phyloP scores from a whole-genome alignment of 345 rosid genomes.

The Garcia nutans region DNA sequence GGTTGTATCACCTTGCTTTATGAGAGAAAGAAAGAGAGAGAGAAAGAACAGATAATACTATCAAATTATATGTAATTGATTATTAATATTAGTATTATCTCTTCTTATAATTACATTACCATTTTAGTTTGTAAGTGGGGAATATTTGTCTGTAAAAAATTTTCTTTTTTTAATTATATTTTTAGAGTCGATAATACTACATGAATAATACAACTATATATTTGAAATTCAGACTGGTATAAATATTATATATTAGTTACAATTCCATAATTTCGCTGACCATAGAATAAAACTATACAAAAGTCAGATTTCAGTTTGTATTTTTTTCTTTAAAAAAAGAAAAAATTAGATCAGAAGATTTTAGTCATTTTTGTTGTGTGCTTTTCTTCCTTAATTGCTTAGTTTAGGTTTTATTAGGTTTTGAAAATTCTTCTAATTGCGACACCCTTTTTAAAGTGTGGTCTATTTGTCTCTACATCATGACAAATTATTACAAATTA shows the following conservation, averaged over 20 bases:
- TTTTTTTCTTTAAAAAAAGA: no score
- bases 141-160: slow-evolving; percentile 27
- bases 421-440: not conserved
- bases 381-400: not conserved
- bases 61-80: no score
- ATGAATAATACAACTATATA: no score
- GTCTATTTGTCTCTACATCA: no score
- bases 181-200: no score
- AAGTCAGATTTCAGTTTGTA: not conserved
- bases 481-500: no score
- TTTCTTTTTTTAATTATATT: no score
- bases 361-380: not conserved
- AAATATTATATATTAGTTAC: no score
- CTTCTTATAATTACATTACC: not conserved
- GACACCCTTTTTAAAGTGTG: no score
- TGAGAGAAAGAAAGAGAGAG: slow-evolving; percentile 7
- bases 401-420: not conserved
- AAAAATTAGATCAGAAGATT: not conserved
- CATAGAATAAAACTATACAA: not conserved
- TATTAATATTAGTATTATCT: not conserved
- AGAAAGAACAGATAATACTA: slow-evolving; percentile 7
- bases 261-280: not conserved
- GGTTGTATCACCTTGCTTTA: slow-evolving; percentile 30
- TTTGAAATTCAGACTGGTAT: no score
- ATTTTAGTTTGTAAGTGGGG: slow-evolving; percentile 7